phyloP scores from a whole-genome alignment of 192 early-diverging fungal species.

The Phlyctochytrium arcticum region DNA sequence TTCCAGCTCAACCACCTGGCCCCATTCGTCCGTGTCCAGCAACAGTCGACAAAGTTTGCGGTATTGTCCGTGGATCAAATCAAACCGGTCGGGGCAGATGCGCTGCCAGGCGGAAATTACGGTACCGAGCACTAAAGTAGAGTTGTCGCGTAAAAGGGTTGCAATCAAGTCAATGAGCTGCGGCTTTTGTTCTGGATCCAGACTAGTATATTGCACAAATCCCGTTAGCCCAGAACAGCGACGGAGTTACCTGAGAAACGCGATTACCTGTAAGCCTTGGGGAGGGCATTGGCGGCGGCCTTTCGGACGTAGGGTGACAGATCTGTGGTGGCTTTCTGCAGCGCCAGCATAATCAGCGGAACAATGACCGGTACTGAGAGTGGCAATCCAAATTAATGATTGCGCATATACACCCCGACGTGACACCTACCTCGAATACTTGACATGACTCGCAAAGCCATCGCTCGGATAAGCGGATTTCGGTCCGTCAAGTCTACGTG shows the following conservation, averaged over 20 bases:
- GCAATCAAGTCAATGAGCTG: constrained; percentile 73
- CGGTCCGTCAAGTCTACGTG: constrained; percentile 75
- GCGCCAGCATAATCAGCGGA: constrained; percentile 80
- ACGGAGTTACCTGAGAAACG: neutral
- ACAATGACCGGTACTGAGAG: constrained; percentile 76
- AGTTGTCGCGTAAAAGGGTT: constrained; percentile 74
- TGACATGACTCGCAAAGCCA: constrained; percentile 94
- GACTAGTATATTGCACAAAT: too few species aligned
- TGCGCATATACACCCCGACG: neutral
- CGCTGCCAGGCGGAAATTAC: constrained; percentile 80
- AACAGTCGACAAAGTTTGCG: constrained; percentile 83
- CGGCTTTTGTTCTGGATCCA: constrained; percentile 75
- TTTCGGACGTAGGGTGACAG: constrained; percentile 91
- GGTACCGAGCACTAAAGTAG: constrained; percentile 81
- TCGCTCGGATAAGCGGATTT: constrained; percentile 90
- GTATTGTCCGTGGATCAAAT: constrained; percentile 84
- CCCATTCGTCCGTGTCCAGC: constrained; percentile 93
- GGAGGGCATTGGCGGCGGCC: constrained; percentile 84
- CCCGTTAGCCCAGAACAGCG: neutral
- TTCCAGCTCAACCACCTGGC: constrained; percentile 79
- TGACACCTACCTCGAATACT: constrained; percentile 66
- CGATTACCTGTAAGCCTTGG: constrained; percentile 73
- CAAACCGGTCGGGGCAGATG: constrained; percentile 80
- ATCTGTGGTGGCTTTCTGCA: constrained; percentile 83
- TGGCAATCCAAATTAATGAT: constrained; percentile 5